These are phyloP conservation scores for Cyberlindnera lachancei DNA, from an alignment of 805 yeast genomes.

Conservation along the genomic window DNA sequence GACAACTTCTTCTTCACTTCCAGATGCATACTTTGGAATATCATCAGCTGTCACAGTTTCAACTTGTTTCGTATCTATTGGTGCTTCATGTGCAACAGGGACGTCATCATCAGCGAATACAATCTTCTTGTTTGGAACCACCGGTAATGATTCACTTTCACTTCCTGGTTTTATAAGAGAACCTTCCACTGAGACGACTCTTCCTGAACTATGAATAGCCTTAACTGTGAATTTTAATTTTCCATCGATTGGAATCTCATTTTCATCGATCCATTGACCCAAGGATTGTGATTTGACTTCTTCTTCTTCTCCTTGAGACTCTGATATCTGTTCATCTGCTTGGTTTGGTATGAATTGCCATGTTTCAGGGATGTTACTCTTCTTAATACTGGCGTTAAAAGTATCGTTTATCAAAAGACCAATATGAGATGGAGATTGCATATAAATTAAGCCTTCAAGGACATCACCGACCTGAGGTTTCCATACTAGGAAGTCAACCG, in stretches of 20 bases:
- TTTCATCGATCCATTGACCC: constrained; percentile 84
- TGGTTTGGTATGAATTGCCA: constrained; percentile 85
- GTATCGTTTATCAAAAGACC: constrained; percentile 89
- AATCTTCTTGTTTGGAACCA: constrained; percentile 39
- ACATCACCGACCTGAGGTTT: constrained; percentile 82
- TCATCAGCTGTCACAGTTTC: constrained; percentile 10
- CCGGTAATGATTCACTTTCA: constrained; percentile 48
- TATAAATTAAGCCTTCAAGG: constrained; percentile 79
- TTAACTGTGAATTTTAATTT: constrained; percentile 71
- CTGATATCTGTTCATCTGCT: constrained; percentile 43
- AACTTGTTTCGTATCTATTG: too few relatives aligned
- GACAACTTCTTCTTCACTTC: constrained; percentile 19
- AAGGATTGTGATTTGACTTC: constrained; percentile 25
- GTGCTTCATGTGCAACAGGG: constrained; percentile 13
- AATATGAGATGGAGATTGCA: constrained; percentile 93
- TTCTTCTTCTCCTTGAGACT: constrained; percentile 17
- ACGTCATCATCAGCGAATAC: constrained; percentile 40
- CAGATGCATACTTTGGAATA: constrained; percentile 14
- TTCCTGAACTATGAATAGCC: constrained; percentile 67
- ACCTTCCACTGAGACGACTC: constrained; percentile 84
- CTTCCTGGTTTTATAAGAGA: constrained; percentile 41
- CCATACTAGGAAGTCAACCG: constrained; percentile 82
- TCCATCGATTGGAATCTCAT: constrained; percentile 72
- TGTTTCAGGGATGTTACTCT: constrained; percentile 71
- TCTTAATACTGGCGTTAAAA: constrained; percentile 87